These are phyloP conservation scores for Brassica napus DNA, from an alignment of 345 rosid genomes.

Conservation along the genomic window DNA sequence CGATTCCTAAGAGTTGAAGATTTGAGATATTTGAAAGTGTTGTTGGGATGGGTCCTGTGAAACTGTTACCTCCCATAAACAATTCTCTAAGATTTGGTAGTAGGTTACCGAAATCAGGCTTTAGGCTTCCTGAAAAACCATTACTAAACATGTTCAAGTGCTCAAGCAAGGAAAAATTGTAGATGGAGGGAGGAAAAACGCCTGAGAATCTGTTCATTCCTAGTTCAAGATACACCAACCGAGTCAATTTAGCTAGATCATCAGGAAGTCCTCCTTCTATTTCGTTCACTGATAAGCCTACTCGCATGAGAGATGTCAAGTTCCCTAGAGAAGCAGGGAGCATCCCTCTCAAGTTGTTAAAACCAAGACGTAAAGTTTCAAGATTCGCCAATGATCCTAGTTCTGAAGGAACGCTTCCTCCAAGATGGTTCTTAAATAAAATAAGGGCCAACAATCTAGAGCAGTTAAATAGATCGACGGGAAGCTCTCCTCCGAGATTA, in stretches of 20 bases:
- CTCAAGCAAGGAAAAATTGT: too few relatives aligned
- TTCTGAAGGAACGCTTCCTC: background rate
- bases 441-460: too few relatives aligned
- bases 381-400: background rate
- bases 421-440: too few relatives aligned
- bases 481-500: too few relatives aligned
- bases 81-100: background rate
- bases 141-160: too few relatives aligned
- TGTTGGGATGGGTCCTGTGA: background rate
- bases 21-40: background rate
- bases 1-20: background rate
- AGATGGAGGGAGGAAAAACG: background rate
- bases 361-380: rapidly evolving
- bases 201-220: background rate
- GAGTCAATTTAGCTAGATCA: background rate
- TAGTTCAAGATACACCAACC: too few relatives aligned
- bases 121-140: background rate
- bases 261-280: background rate
- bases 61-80: background rate
- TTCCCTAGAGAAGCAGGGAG: background rate
- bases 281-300: too few relatives aligned
- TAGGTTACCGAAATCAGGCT: background rate
- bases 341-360: background rate
- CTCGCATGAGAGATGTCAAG: background rate
- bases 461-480: too few relatives aligned